Evolutionary conservation across 2,329 filamentous ascomycete species (phyloP), one percentile per base, ranked within the genome.

Genomic region (Periconia sp.): DNA sequence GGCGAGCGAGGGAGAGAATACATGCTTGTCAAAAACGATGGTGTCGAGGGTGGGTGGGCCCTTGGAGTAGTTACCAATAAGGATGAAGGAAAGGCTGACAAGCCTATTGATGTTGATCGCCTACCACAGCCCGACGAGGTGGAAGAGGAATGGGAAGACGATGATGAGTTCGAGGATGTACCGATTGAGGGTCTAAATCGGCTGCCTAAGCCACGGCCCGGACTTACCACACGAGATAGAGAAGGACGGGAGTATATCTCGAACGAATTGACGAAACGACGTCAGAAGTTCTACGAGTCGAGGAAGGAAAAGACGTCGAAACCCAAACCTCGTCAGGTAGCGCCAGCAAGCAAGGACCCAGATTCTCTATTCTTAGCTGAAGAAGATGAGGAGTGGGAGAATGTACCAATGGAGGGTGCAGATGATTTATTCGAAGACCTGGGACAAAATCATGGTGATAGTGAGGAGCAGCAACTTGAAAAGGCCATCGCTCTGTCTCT

Each of bases 1-100:
- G 84, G 94, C 36, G 94, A 99, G 64, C 90, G 86, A 61, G 89
- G 90, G 11, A 86, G 89, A 60, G 94, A 99, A 68, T 99, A 99
- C 61, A 92, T 99, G 10, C 76, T 99, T 4, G 92, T 99, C 26
- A 95, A 94, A 72, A 97, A 97, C 58, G 90, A 95, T 31, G 89
- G 91, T 0, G 91, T 90, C 1, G 92, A 97, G 66, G 94, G 94
- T 32, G 94, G 94, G 4, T 99, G 92, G 91, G 92, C 92, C 0
- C 74, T 99, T 5, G 94, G 94, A 38, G 94, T 99, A 18, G 92
- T 99, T 16, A 91, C 87, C 49, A 89, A 85, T 48, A 87, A 89
- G 46, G 95, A 94, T 36, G 80, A 86, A 30, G 91, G 89, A 3
- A 81, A 89, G 50, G 83, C 84, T 19, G 86, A 92, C 50, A 95